Evolutionary conservation across 352 stramenopile species (phyloP).

Genomic region (Peronospora destructor): DNA sequence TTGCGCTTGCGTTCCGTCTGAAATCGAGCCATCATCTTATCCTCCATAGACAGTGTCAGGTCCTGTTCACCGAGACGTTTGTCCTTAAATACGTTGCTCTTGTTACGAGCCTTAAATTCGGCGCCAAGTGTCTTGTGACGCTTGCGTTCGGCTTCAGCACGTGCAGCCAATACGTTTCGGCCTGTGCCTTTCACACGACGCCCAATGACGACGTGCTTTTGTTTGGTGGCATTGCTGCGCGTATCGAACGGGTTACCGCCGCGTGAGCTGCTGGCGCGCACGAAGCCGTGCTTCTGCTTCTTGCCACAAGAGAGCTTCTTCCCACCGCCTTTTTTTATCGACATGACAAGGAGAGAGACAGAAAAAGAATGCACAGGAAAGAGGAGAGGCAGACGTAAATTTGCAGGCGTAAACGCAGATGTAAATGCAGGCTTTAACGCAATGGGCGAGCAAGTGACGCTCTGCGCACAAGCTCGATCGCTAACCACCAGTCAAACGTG

Average conservation of each 20-base stretch:
- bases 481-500: no score
- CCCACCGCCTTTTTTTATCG: conserved; percentile 40
- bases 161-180: conserved; percentile 82
- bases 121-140: conserved; percentile 78
- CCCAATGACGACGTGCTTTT: conserved; percentile 89
- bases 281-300: conserved; percentile 21
- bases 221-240: conserved; percentile 64
- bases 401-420: no score
- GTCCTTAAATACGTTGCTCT: conserved; percentile 87
- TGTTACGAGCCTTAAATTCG: conserved; percentile 79
- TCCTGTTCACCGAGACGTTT: conserved; percentile 80
- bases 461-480: no score
- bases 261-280: conserved; percentile 16
- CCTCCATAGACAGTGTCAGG: conserved; percentile 80
- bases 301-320: conserved; percentile 27
- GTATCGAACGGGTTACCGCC: conserved; percentile 88
- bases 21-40: conserved; percentile 90
- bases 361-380: not conserved
- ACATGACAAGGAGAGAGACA: conserved; percentile 16
- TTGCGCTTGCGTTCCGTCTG: conserved; percentile 85
- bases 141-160: conserved; percentile 75
- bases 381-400: not conserved
- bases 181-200: conserved; percentile 83
- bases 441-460: no score
- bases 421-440: no score